Percentiles rank a stretch among this genome's conserved stretches.
Conservation (phyloP, 1,284 basidiomycete genomes). For the Irpex rosettiformis region DNA sequence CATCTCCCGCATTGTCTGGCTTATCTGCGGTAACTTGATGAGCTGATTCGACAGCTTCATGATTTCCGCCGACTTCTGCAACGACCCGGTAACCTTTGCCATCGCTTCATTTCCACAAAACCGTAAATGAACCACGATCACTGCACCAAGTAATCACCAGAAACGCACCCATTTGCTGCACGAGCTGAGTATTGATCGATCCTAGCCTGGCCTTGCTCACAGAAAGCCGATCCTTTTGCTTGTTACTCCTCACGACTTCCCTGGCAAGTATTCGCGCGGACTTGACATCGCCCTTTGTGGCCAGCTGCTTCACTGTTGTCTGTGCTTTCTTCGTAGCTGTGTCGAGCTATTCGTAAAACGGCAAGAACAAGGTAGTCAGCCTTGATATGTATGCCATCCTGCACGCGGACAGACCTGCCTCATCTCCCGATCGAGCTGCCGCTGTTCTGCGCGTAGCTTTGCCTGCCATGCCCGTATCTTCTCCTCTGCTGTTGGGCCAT, state of each 20-base stretch:
- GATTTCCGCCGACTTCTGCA: constrained; percentile 98
- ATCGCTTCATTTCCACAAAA: constrained; percentile 61
- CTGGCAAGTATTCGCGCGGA: constrained; percentile 88
- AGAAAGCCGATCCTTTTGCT: constrained; percentile 91
- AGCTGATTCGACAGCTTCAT: constrained; percentile 97
- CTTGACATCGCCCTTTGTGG: constrained; percentile 89
- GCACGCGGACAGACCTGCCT: constrained; percentile 67
- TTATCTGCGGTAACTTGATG: constrained; percentile 90
- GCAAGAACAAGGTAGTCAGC: constrained; percentile 19
- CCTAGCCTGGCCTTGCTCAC: constrained; percentile 92
- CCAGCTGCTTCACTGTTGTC: constrained; percentile 84
- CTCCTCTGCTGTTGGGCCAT: constrained; percentile 94
- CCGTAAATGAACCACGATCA: not conserved
- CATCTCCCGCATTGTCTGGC: constrained; percentile 94
- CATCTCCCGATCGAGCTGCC: constrained; percentile 88
- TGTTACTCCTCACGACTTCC: constrained; percentile 93
- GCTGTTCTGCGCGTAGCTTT: constrained; percentile 77
- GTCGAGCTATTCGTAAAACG: constrained; percentile 76
- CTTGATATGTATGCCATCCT: constrained; percentile 11
- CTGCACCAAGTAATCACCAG: not conserved
- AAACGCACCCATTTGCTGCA: constrained; percentile 85
- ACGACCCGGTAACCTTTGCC: constrained; percentile 93
- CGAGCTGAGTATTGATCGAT: constrained; percentile 88
- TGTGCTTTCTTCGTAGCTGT: constrained; percentile 80
- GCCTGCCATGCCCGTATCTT: constrained; percentile 85